Evolutionary conservation across 1,284 basidiomycete genomes (phyloP).

Genomic region (Fomitopsis betulina): DNA sequence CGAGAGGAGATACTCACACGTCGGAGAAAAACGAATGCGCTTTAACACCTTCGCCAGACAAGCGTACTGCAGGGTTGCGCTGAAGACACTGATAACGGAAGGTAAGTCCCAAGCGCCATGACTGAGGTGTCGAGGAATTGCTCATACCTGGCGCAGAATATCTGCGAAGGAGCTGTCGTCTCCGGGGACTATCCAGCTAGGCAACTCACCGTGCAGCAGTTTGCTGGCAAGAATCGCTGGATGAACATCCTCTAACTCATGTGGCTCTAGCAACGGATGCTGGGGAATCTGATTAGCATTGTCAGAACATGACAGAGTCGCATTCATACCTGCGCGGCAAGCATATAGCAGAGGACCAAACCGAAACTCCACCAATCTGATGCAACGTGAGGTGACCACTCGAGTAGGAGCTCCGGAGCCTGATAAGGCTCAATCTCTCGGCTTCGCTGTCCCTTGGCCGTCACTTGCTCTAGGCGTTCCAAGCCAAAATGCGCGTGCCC

Average conservation of each 20-base stretch:
- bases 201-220: conserved; percentile 20
- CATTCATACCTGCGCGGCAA: conserved; percentile 47
- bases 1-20: conserved; percentile 31
- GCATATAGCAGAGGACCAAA: conserved; percentile 69
- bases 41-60: conserved; percentile 35
- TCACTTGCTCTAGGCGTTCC: neutral
- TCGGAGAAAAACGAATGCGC: conserved; percentile 41
- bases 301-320: neutral
- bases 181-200: conserved; percentile 12
- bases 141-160: conserved; percentile 6
- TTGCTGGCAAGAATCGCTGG: conserved; percentile 18
- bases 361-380: conserved; percentile 88
- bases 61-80: conserved; percentile 45
- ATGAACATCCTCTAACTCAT: conserved; percentile 13
- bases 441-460: neutral
- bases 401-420: conserved; percentile 69
- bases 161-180: conserved; percentile 28
- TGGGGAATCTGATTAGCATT: conserved; percentile 11
- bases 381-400: conserved; percentile 65
- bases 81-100: conserved; percentile 43
- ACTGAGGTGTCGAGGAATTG: neutral
- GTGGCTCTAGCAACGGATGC: conserved; percentile 32
- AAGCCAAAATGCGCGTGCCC: conserved; percentile 38
- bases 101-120: neutral
- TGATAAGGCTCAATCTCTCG: conserved; percentile 42